Percentiles rank a stretch among this genome's conserved stretches.
Evolutionary conservation across 352 stramenopile genomes (phyloP).

Genomic region (Phytophthora crassamura): DNA sequence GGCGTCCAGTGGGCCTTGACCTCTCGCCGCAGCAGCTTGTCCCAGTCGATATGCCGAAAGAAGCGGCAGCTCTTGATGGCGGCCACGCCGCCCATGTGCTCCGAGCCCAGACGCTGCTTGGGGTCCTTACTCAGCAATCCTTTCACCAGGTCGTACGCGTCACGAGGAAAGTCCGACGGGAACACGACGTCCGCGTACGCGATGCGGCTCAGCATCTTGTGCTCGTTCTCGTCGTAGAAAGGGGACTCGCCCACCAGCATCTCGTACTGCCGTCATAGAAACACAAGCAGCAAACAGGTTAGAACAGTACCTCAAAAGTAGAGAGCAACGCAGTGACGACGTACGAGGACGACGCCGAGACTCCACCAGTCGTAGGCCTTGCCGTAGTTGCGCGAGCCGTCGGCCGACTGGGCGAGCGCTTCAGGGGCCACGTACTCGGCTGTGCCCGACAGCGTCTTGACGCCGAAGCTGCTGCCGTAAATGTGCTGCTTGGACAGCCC

Average conservation of each 20-base stretch:
- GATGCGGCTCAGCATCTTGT: constrained; percentile 89
- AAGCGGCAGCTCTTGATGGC: constrained; percentile 79
- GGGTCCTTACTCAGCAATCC: constrained; percentile 82
- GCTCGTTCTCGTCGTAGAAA: constrained; percentile 91
- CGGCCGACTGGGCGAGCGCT: constrained; percentile 79
- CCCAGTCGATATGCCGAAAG: constrained; percentile 82
- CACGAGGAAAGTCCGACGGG: constrained; percentile 73
- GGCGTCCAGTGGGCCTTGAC: constrained; percentile 84
- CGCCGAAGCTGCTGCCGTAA: constrained; percentile 83
- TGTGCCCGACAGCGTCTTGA: constrained; percentile 88
- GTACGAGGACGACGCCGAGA: constrained; percentile 85
- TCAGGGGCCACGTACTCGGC: constrained; percentile 90
- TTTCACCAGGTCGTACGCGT: constrained; percentile 79
- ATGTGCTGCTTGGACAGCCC: constrained; percentile 91
- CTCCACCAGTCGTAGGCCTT: constrained; percentile 93
- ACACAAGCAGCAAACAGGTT: constrained; percentile 17
- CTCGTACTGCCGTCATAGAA: constrained; percentile 68
- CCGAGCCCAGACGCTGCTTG: constrained; percentile 69
- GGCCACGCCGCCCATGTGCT: constrained; percentile 67
- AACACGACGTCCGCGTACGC: constrained; percentile 82
- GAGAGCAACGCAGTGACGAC: constrained; percentile 25
- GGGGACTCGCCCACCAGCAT: constrained; percentile 88
- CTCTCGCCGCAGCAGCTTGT: constrained; percentile 71
- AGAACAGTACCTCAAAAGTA: constrained; percentile 10
- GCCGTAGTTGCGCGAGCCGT: constrained; percentile 85